Conservation (phyloP, 2,329 filamentous ascomycete species). For the Ilyonectria destructans region DNA sequence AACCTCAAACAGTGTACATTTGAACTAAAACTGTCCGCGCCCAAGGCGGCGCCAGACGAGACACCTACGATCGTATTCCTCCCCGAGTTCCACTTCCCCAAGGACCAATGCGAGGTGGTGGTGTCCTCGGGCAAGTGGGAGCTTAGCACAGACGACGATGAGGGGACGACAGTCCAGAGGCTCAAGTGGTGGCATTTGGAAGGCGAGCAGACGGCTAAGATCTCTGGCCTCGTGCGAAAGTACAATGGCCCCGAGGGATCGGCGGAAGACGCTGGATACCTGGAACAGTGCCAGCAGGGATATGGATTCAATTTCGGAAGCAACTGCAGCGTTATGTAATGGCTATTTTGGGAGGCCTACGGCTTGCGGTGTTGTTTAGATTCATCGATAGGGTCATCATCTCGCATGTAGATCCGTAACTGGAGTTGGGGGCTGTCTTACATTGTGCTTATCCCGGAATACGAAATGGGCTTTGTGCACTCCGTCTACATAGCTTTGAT, state of each 20-base stretch:
- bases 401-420: conserved; percentile 18
- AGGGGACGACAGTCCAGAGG: conserved; percentile 80
- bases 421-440: conserved; percentile 24
- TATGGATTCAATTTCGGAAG: conserved; percentile 62
- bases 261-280: conserved; percentile 83
- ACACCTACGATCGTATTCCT: conserved; percentile 87
- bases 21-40: conserved; percentile 77
- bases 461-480: neutral
- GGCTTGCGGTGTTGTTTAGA: conserved; percentile 11
- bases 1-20: conserved; percentile 87
- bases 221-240: conserved; percentile 81
- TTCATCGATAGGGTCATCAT: conserved; percentile 10
- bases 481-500: neutral
- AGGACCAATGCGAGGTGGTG: conserved; percentile 78
- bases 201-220: conserved; percentile 84
- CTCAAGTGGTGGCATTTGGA: conserved; percentile 94
- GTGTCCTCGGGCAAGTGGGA: conserved; percentile 93
- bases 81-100: conserved; percentile 93
- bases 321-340: conserved; percentile 69
- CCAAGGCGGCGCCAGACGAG: conserved; percentile 72
- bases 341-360: conserved; percentile 1
- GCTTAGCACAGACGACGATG: conserved; percentile 81
- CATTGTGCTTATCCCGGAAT: neutral
- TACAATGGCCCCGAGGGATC: conserved; percentile 71
- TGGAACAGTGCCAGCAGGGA: conserved; percentile 76